These are phyloP conservation scores for Neurospora sp. DNA, from an alignment of 495 filamentous ascomycete genomes.

Conservation along the genomic window DNA sequence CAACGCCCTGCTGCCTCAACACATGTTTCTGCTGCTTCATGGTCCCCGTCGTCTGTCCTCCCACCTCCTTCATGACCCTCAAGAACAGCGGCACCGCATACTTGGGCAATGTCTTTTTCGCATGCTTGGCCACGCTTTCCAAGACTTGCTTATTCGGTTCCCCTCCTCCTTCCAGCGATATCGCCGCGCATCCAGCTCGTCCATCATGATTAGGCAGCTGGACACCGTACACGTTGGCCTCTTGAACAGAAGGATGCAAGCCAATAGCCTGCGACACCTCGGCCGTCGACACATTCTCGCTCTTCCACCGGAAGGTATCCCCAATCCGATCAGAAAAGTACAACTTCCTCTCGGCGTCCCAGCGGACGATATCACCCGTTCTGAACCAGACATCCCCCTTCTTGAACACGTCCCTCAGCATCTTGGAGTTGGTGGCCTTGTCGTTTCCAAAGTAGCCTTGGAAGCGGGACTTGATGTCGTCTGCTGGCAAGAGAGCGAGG, in stretches of 20 bases:
- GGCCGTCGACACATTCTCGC: constrained; percentile 79
- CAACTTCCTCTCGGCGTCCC: constrained; percentile 60
- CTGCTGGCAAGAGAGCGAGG: constrained; percentile 56
- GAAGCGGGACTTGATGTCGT: constrained; percentile 53
- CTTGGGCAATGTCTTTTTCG: constrained; percentile 45
- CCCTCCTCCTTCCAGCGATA: constrained; percentile 34
- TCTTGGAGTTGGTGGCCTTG: constrained; percentile 64
- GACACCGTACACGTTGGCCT: constrained; percentile 88
- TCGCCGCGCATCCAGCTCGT: constrained; percentile 69
- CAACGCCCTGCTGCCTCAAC: constrained; percentile 59
- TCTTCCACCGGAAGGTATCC: constrained; percentile 96
- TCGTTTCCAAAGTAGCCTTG: constrained; percentile 80
- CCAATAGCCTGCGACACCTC: constrained; percentile 70
- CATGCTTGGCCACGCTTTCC: constrained; percentile 49
- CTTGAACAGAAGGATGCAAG: constrained; percentile 52
- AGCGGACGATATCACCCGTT: constrained; percentile 71
- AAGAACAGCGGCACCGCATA: constrained; percentile 76
- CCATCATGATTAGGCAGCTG: constrained; percentile 77
- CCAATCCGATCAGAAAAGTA: constrained; percentile 87
- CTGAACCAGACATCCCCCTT: constrained; percentile 84
- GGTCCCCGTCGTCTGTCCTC: constrained; percentile 63
- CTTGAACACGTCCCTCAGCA: constrained; percentile 63
- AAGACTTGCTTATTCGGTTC: constrained; percentile 29
- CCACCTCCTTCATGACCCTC: constrained; percentile 44
- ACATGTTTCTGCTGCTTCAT: constrained; percentile 78